Base-by-base conservation (phyloP, 2,329 filamentous ascomycete genomes). In the Trichophyton schoenleinii region DNA sequence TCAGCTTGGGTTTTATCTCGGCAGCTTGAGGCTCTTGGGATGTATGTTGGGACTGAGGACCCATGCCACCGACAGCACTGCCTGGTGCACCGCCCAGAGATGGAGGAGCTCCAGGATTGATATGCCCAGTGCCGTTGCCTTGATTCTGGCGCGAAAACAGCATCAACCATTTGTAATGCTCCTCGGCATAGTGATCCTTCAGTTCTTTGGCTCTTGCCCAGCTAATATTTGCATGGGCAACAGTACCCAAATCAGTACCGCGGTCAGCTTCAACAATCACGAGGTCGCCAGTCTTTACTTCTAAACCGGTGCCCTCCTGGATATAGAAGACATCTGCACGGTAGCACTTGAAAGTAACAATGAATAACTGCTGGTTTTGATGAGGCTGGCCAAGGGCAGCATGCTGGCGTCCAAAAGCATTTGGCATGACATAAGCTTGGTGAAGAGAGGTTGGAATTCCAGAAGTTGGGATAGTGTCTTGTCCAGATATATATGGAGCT, bases 151-250 rank as follows among this genome's bases (percentile, higher is more conserved):
- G 87, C 0, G 91, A 96, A 73, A 96, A 99, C 88, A 97, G 94
- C 88, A 97, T 96, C 60, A 99, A 81, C 89, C 92, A 97, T 70
- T 91, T 91, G 77, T 96, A 96, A 72, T 99, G 94, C 71, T 97
- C 91, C 71, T 96, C 90, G 1, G 88, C 88, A 66, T 92, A 95
- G 67, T 94, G 87, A 68, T 95, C 89, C 73, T 96, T 96, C 66
- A 91, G 78, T 57, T 94, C 87, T 69, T 94, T 91, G 7, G 94
- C 94, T 59, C 87, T 84, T 66, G 91, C 87, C 81, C 91, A 91
- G 64, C 90, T 88, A 44, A 97, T 85, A 68, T 95, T 91, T 65
- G 91, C 88, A 67, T 88, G 85, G 59, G 89, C 88, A 31, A 99
- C 92, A 28, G 92, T 96, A 52, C 94, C 95, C 41, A 99, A 82